A percentile compares a stretch with the other conserved stretches of the same genome.
Conservation (phyloP, 2,329 filamentous ascomycete species). For the Fusarium paranaense region DNA sequence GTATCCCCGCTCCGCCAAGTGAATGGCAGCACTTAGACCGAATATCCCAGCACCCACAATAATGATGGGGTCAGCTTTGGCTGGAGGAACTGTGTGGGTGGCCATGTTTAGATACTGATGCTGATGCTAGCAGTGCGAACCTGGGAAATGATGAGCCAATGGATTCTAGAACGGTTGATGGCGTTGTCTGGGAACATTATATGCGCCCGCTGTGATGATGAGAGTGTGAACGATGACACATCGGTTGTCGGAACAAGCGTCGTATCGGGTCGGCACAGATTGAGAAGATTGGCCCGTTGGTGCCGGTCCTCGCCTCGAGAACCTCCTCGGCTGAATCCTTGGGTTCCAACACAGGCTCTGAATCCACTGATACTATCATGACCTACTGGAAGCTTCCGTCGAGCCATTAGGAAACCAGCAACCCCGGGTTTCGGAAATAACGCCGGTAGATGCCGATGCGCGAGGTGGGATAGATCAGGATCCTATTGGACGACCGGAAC, state of each 20-base stretch:
- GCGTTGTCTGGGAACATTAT: neutral
- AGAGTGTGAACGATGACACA: neutral
- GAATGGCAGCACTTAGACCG: neutral
- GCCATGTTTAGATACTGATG: neutral
- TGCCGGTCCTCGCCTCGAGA: neutral
- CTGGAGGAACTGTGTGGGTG: neutral
- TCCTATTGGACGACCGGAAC: neutral
- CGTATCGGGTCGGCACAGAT: neutral
- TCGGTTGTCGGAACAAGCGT: neutral
- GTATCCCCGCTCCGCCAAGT: neutral
- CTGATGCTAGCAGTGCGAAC: neutral
- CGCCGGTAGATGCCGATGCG: neutral
- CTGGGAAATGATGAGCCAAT: neutral
- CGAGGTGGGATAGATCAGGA: neutral
- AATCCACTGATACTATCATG: neutral
- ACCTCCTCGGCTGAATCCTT: neutral
- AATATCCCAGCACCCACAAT: neutral
- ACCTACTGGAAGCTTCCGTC: neutral
- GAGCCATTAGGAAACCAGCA: neutral
- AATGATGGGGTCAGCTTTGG: neutral
- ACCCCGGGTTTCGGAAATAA: neutral
- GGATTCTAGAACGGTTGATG: neutral
- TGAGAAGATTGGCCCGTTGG: neutral
- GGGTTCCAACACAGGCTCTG: neutral
- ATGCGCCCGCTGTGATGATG: neutral